Evolutionary conservation across 2,329 filamentous ascomycete species (phyloP).

Genomic region (Aspergillus proliferans): DNA sequence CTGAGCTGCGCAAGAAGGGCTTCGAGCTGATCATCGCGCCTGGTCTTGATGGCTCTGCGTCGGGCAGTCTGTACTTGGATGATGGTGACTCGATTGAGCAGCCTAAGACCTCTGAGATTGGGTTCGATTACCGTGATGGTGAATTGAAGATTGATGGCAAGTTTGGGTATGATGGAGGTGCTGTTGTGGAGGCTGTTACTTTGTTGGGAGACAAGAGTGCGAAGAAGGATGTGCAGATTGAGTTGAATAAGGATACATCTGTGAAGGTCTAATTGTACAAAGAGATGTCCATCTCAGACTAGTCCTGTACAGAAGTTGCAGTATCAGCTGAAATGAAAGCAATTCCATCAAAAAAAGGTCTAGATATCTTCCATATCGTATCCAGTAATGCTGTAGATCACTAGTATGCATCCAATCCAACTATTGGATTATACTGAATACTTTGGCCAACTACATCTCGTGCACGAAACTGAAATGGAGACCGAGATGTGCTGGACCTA

Average conservation of each 20-base stretch:
- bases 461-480: too few species aligned
- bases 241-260: conserved; percentile 16
- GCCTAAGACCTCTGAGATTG: conserved; percentile 48
- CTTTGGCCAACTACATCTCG: too few species aligned
- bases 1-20: conserved; percentile 53
- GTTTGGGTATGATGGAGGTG: conserved; percentile 21
- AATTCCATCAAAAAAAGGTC: too few species aligned
- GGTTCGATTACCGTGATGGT: conserved; percentile 54
- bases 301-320: too few species aligned
- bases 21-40: conserved; percentile 69
- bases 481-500: too few species aligned
- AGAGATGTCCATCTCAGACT: too few species aligned
- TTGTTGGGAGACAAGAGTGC: conserved; percentile 24
- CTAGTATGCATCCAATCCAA: too few species aligned
- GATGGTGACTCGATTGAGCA: conserved; percentile 66
- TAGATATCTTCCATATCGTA: too few species aligned
- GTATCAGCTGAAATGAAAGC: too few species aligned
- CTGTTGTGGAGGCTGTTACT: conserved; percentile 28
- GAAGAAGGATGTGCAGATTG: conserved; percentile 18
- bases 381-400: too few species aligned
- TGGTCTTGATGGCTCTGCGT: conserved; percentile 55
- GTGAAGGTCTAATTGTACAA: conserved; percentile 4
- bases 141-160: conserved; percentile 26
- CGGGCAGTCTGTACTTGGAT: conserved; percentile 67
- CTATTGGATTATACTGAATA: too few species aligned